phyloP scores from a whole-genome alignment of 495 filamentous ascomycete genomes.

The Penicillium cinerascens region DNA sequence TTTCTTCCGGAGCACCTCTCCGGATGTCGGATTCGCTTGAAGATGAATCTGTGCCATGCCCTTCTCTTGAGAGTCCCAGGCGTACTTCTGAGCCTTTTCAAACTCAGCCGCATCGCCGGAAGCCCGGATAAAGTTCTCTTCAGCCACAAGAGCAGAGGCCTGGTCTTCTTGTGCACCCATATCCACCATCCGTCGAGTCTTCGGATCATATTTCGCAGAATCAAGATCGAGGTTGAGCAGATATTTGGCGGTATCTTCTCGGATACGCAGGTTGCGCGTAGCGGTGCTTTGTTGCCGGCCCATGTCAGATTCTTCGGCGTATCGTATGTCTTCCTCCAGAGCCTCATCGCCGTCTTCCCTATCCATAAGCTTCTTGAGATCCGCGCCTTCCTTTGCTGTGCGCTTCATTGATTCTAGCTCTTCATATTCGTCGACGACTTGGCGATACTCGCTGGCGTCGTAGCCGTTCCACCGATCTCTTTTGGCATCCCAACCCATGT shows the following conservation, averaged over 20 bases:
- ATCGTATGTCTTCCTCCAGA: conserved; percentile 65
- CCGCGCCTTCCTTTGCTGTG: conserved; percentile 41
- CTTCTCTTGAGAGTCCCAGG: conserved; percentile 91
- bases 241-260: conserved; percentile 99
- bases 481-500: conserved; percentile 96
- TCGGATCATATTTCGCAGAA: conserved; percentile 97
- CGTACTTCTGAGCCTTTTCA: conserved; percentile 81
- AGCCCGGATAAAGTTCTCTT: conserved; percentile 87
- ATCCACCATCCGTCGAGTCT: conserved; percentile 92
- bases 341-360: conserved; percentile 54
- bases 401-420: conserved; percentile 79
- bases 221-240: conserved; percentile 91
- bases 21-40: conserved; percentile 94
- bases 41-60: conserved; percentile 75
- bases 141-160: conserved; percentile 83
- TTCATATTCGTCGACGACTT: conserved; percentile 84
- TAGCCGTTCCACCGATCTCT: conserved; percentile 97
- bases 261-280: conserved; percentile 85
- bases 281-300: conserved; percentile 82
- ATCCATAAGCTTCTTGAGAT: conserved; percentile 45
- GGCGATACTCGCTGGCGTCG: conserved; percentile 79
- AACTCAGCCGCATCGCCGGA: conserved; percentile 96
- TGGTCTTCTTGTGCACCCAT: conserved; percentile 77
- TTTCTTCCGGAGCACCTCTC: conserved; percentile 77
- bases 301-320: conserved; percentile 97